These are phyloP conservation scores for Lathyrus aphaca DNA, from an alignment of 306 rosid genomes.

Conservation along the genomic window DNA sequence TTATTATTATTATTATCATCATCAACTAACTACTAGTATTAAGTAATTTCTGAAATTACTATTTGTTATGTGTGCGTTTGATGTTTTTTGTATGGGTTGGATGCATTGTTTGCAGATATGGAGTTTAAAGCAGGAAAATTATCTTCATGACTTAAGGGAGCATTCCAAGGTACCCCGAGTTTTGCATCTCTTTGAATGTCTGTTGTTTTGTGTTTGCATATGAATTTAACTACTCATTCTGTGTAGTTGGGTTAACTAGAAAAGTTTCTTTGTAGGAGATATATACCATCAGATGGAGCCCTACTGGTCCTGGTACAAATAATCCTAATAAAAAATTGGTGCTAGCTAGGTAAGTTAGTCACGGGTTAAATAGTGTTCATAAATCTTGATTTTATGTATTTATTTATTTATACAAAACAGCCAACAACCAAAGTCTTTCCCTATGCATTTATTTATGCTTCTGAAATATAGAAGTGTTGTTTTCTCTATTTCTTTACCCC, in stretches of 20 bases:
- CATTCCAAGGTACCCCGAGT: slow-evolving; percentile 76
- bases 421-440: not conserved
- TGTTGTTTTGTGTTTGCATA: slow-evolving; percentile 16
- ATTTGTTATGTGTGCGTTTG: not conserved
- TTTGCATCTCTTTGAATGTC: slow-evolving; percentile 8
- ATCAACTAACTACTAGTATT: not conserved
- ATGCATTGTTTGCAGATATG: slow-evolving; percentile 69
- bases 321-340: slow-evolving; percentile 78
- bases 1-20: not conserved
- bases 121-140: slow-evolving; percentile 87
- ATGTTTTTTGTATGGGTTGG: slow-evolving; percentile 17
- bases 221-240: slow-evolving; percentile 18
- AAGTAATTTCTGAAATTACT: slow-evolving; percentile 17
- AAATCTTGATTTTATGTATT: not conserved
- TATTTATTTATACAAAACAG: not conserved
- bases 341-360: slow-evolving; percentile 76
- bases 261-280: slow-evolving; percentile 69
- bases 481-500: not conserved
- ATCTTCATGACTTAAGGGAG: slow-evolving; percentile 83
- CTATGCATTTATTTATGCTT: not conserved
- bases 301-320: slow-evolving; percentile 85
- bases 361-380: slow-evolving; percentile 14
- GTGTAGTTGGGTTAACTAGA: slow-evolving; percentile 15
- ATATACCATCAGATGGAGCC: slow-evolving; percentile 98
- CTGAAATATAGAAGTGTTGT: slow-evolving; percentile 5